phyloP scores from a whole-genome alignment of 305 asterid genomes.

The Fraxinus latifolia region DNA sequence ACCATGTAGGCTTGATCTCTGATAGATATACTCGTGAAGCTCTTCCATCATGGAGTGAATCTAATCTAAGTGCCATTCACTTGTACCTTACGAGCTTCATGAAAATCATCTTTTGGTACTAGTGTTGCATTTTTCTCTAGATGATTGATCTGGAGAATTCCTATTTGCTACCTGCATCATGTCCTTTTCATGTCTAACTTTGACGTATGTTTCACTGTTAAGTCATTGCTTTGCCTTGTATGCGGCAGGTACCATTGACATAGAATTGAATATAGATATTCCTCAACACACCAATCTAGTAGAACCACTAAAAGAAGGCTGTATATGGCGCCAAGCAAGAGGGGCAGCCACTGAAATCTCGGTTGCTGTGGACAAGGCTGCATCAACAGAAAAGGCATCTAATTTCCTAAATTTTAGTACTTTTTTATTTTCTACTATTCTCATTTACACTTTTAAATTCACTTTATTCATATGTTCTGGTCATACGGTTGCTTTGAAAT shows the following conservation, averaged over 20 bases:
- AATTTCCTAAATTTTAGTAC: constrained; percentile 9
- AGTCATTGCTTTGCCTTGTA: background rate
- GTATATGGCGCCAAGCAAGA: constrained; percentile 81
- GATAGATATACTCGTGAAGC: background rate
- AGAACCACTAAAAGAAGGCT: constrained; percentile 65
- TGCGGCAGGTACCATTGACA: constrained; percentile 64
- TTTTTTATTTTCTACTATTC: constrained; percentile 8
- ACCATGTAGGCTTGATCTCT: background rate
- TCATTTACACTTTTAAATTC: background rate
- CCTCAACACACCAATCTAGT: constrained; percentile 62
- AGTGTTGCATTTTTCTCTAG: background rate
- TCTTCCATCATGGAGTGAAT: background rate
- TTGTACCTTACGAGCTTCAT: background rate
- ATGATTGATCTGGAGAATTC: background rate
- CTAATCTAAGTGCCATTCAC: background rate
- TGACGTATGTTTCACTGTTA: background rate
- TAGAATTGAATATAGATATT: constrained; percentile 49
- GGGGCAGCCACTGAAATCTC: constrained; percentile 76
- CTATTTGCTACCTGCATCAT: background rate
- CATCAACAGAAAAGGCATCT: constrained; percentile 54
- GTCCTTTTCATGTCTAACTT: background rate
- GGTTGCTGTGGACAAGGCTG: constrained; percentile 41
- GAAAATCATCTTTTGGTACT: background rate
- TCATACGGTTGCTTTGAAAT: constrained; percentile 23
- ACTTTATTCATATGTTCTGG: constrained; percentile 7